Conservation (phyloP, 441 rosid genomes). For the Aquilaria agallochum region DNA sequence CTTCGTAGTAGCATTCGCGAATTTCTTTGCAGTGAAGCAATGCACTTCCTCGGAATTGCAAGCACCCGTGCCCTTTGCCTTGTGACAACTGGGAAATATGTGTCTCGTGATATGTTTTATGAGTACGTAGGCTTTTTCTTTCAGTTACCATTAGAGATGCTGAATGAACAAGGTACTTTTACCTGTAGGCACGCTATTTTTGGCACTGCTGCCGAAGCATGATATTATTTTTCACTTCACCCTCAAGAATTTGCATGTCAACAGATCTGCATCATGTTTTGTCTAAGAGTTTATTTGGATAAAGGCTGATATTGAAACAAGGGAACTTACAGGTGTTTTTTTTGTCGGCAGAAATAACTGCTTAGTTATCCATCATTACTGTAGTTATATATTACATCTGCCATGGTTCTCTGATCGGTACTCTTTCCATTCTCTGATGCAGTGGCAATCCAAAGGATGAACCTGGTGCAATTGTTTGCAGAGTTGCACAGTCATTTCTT, state of each 20-base stretch:
- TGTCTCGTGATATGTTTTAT: constrained; percentile 94
- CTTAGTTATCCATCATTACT: too few relatives aligned
- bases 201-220: too few relatives aligned
- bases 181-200: too few relatives aligned
- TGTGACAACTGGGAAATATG: constrained; percentile 89
- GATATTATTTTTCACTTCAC: too few relatives aligned
- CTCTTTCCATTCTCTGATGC: constrained; percentile 24
- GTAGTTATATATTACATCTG: too few relatives aligned
- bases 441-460: constrained; percentile 97
- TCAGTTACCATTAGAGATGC: not conserved
- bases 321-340: too few relatives aligned
- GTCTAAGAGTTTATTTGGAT: too few relatives aligned
- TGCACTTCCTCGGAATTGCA: constrained; percentile 89
- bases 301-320: too few relatives aligned
- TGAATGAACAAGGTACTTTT: not conserved
- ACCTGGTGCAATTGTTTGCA: constrained; percentile 93
- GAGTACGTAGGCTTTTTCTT: constrained; percentile 55
- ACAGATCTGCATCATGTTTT: too few relatives aligned
- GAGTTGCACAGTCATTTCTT: constrained; percentile 87
- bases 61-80: constrained; percentile 96
- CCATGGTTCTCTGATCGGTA: constrained; percentile 2
- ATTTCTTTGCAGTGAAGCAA: constrained; percentile 91
- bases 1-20: constrained; percentile 93
- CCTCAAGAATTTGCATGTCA: too few relatives aligned
- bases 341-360: too few relatives aligned